Base-by-base conservation (phyloP, 1,139 yeast genomes). In the Lodderomyces theae region DNA sequence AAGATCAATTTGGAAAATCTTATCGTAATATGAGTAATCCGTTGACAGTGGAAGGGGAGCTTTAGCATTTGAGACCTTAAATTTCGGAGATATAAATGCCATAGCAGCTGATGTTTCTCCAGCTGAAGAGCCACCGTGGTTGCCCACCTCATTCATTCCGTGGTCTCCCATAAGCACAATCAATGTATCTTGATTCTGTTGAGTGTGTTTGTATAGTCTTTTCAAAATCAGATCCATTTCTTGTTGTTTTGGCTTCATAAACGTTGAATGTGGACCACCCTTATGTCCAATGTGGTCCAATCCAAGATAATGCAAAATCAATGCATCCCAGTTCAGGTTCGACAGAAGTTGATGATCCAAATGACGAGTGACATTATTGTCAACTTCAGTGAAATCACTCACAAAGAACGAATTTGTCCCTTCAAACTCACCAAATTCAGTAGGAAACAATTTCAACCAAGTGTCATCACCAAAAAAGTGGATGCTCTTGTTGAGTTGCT, bases 381-480 rank as follows among this genome's bases (percentile, higher is more conserved):
- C 98, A 5, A 94, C 98, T 49, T 90, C 95, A 1, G 94, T 86
- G 57, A 86, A 92, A 56, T 94, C 97, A 45, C 94, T 82, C 1
- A 94, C 98, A 57, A 86, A 92, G 57, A 92, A 94, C 37, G 97
- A 87, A 37, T 86, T 82, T 0, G 98, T 92, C 1, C 98, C 98
- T 38, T 92, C 98, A 17, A 60, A 64, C 42, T 74, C 69, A 22
- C 70, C 69, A 55, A 92, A 90, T 3, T 63, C 67, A 0, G 92
- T 92, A 1, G 73, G 73, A 51, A 89, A 94, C 36, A 92, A 70
- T 56, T 89, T 90, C 49, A 90, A 64, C 99, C 98, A 94, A 1
- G 98, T 92, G 57, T 92, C 98, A 60, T 92, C 98, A 19, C 99
- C 99, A 65, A 78, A 92, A 76, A 92, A 88, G 54, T 88, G 83